Conservation (phyloP, 352 stramenopile genomes). For the Globisporangium canariense region DNA sequence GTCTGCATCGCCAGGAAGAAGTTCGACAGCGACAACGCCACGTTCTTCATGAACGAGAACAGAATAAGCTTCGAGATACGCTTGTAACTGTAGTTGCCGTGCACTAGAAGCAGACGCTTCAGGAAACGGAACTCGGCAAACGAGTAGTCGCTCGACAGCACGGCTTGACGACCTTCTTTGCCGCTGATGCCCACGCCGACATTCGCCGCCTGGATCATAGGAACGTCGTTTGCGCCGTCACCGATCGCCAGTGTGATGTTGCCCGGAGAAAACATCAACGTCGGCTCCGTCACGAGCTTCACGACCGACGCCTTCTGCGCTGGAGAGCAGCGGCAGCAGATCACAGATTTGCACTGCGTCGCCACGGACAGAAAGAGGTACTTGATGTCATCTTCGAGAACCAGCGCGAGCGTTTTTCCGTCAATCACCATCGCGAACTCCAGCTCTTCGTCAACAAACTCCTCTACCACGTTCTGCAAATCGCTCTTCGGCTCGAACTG, state of each 20-base stretch:
- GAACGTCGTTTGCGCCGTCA: conserved; percentile 84
- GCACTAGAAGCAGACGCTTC: conserved; percentile 77
- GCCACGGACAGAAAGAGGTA: conserved; percentile 86
- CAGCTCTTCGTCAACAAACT: conserved; percentile 71
- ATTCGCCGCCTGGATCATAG: conserved; percentile 87
- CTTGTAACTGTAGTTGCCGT: conserved; percentile 91
- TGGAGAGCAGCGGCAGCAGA: conserved; percentile 84
- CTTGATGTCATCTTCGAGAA: conserved; percentile 88
- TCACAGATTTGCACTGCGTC: conserved; percentile 87
- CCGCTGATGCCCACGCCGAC: conserved; percentile 84
- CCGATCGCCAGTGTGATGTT: conserved; percentile 87
- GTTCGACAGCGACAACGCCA: conserved; percentile 80
- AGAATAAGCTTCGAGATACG: conserved; percentile 87
- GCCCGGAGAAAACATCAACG: conserved; percentile 83
- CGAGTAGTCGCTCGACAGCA: conserved; percentile 83
- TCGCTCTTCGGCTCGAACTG: conserved; percentile 66
- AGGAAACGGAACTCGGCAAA: conserved; percentile 83
- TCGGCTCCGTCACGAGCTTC: conserved; percentile 84
- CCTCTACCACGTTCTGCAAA: conserved; percentile 29
- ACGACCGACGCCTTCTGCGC: conserved; percentile 85
- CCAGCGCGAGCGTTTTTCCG: conserved; percentile 75
- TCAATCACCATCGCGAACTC: conserved; percentile 91
- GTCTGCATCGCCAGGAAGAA: conserved; percentile 82
- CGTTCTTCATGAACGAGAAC: conserved; percentile 90
- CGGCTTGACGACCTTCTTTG: conserved; percentile 83